Base-by-base conservation (phyloP, 2,329 filamentous ascomycete species). In the Botrytis elliptica region DNA sequence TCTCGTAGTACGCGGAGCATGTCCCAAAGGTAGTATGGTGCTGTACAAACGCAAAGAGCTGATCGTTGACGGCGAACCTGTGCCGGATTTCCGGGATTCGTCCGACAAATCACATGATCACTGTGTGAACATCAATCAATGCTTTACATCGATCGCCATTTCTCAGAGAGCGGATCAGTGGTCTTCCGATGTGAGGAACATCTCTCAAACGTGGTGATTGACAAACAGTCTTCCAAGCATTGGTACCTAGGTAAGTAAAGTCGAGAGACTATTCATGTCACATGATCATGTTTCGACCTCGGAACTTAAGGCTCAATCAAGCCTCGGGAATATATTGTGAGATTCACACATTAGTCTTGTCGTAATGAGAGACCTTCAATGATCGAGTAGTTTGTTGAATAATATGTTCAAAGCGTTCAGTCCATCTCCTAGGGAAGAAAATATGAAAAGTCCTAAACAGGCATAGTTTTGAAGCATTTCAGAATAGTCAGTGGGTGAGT, bases 101-200 rank as follows among this genome's bases (percentile, higher is more conserved):
- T 22, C 63, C 9, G n/a, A 46, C 22, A 33, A 20, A 36, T 67
- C 65, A 55, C 46, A 55, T 67, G 65, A 67, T 29, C 2, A 29
- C 25, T 22, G 16, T 33, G 20, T 10, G 10, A 40, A 52, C 36
- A 67, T 67, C 62, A 66, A 25, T 49, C 4, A 8, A 66, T 66
- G 29, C 14, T 46, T n/a, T 18, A 36, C 42, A 25, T 38, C 4
- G 25, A 14, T 33, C 29, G 4, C 42, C 20, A 1, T 12, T 66
- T 25, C 22, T 22, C 12, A 16, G 12, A 49, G 10, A n/a, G 20
- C 14, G 1, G 3, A 38, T 25, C 46, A n/a, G 12, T 8, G 2
- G 6, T 66, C 12, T 49, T 25, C 0, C 12, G 29, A 49, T 22
- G 5, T 0, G 18, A 12, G 4, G 1, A 25, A 9, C 0, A 20